These are phyloP conservation scores for Eucalyptus curtisii DNA, from an alignment of 345 rosid species.

Conservation along the genomic window DNA sequence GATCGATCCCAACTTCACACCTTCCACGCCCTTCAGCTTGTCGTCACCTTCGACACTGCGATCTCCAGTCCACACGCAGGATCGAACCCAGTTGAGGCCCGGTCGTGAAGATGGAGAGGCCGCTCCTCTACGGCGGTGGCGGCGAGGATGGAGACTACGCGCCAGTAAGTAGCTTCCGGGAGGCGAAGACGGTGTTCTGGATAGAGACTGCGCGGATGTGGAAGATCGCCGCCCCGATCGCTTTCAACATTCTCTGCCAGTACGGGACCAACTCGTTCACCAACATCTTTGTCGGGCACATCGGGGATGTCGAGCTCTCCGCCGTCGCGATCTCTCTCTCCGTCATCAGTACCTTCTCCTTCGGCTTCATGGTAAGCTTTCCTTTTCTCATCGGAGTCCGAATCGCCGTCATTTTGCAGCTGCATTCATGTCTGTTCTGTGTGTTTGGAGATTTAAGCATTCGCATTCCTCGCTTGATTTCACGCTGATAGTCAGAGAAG, in stretches of 20 bases:
- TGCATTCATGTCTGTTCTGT: background rate
- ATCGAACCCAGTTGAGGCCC: background rate
- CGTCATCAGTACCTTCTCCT: slow-evolving; percentile 65
- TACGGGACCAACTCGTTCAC: slow-evolving; percentile 43
- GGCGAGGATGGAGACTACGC: slow-evolving; percentile 20
- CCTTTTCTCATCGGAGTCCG: background rate
- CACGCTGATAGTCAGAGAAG: background rate
- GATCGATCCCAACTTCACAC: background rate
- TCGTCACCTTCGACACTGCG: background rate
- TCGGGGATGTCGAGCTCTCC: slow-evolving; percentile 59
- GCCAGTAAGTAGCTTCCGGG: slow-evolving; percentile 27
- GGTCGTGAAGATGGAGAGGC: slow-evolving; percentile 29
- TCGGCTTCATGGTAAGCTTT: slow-evolving; percentile 51
- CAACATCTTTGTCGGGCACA: slow-evolving; percentile 53
- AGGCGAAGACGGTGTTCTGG: slow-evolving; percentile 22
- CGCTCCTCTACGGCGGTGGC: slow-evolving; percentile 11
- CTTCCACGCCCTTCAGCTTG: rapidly evolving
- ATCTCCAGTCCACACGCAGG: background rate
- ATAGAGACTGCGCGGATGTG: slow-evolving; percentile 46
- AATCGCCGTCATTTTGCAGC: background rate
- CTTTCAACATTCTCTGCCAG: slow-evolving; percentile 36
- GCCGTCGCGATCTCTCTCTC: slow-evolving; percentile 54
- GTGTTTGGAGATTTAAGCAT: background rate
- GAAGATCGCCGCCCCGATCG: slow-evolving; percentile 52
- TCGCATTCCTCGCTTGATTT: background rate